Evolutionary conservation across 352 stramenopile genomes (phyloP), one percentile per base, ranked within the genome.

Genomic region (Globisporangium cystogenes): DNA sequence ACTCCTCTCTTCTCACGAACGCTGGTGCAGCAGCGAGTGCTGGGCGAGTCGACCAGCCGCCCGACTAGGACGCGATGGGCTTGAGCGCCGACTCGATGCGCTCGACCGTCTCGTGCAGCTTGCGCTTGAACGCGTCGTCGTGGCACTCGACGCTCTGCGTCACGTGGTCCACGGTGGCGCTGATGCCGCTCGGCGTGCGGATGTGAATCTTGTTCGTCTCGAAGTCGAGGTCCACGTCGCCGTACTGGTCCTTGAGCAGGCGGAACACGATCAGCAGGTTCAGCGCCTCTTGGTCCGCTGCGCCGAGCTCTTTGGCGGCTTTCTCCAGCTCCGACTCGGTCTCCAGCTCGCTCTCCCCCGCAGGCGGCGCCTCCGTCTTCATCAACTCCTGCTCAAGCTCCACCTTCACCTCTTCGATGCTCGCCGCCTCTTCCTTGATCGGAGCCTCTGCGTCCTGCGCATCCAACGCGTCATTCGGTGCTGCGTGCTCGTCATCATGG

Each of bases 151-250:
- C 74, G 21, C 66, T 62, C 16, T 82, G 70, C 23, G 65, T 76
- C 6, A 71, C 61, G 53, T 92, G 77, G 44, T 91, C 78, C 3
- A 93, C 70, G 0, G 78, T 63, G 10, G 85, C 85, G 31, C 70
- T 61, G 7, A 88, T 55, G 18, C 85, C 82, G 39, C 76, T 92
- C 0, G 85, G 82, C 47, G 81, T 95, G 45, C 74, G 68, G 16
- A 95, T 86, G 50, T 92, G 77, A 60, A 95, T 95, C 55, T 87
- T 86, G 69, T 95, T 93, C 4, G 85, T 95, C 57, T 90, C 83
- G 31, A 93, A 89, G 50, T 95, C 77, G 53, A 95, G 64, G 20
- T 92, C 74, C 27, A 92, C 85, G 57, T 91, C 76, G 18, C 85
- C 85, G 40, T 86, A 95, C 62, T 95, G 85, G 53, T 95, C 82